phyloP scores from a whole-genome alignment of 1,284 basidiomycete species.

The Chondrostereum purpureum region DNA sequence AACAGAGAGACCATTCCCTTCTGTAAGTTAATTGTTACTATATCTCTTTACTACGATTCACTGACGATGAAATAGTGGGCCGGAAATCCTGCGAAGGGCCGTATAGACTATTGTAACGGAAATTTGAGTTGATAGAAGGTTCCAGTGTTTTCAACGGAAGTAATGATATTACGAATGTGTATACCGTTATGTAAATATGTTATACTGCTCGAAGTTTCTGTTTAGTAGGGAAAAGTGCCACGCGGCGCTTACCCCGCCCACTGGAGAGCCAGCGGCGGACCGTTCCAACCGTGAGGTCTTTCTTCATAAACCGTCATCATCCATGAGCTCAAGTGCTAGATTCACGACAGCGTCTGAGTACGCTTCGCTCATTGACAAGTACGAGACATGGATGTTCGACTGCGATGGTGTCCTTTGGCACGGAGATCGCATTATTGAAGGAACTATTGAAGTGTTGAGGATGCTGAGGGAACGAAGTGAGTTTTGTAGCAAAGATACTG shows the following conservation, averaged over 20 bases:
- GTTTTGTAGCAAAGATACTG: conserved; percentile 17
- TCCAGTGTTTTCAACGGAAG: too few relatives aligned
- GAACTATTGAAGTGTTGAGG: conserved; percentile 67
- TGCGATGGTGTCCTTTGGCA: conserved; percentile 96
- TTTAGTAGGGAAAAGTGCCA: too few relatives aligned
- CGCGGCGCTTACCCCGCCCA: too few relatives aligned
- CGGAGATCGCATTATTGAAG: conserved; percentile 77
- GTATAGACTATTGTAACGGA: not conserved
- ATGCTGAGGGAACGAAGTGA: conserved; percentile 60
- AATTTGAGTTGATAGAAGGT: too few relatives aligned
- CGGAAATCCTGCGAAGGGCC: not conserved
- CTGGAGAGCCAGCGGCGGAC: too few relatives aligned
- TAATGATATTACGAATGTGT: too few relatives aligned
- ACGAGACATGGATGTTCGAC: conserved; percentile 93
- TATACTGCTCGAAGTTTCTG: too few relatives aligned
- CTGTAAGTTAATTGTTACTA: not conserved
- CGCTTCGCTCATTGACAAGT: conserved; percentile 59
- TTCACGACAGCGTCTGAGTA: conserved; percentile 48
- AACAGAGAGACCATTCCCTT: not conserved
- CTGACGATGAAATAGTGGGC: too few relatives aligned
- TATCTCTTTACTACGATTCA: not conserved
- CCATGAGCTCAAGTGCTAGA: conserved; percentile 27
- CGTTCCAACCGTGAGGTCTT: too few relatives aligned
- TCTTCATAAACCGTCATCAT: too few relatives aligned
- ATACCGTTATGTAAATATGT: too few relatives aligned